phyloP scores from a whole-genome alignment of 1,284 basidiomycete genomes.

The Ustanciosporium gigantosporum region DNA sequence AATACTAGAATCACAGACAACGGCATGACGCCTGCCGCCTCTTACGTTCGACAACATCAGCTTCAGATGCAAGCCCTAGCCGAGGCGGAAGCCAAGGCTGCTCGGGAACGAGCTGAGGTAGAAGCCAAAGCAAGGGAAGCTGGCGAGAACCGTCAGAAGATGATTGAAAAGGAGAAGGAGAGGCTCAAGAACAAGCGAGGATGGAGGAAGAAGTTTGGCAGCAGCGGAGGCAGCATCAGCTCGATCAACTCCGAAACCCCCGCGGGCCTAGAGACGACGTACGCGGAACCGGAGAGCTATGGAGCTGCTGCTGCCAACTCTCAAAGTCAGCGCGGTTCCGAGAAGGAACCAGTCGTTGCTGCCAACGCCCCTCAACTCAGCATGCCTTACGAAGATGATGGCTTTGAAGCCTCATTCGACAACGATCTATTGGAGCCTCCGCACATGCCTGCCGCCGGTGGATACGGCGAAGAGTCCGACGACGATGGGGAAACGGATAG shows the following conservation, averaged over 20 bases:
- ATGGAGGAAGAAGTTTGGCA: slow-evolving; percentile 62
- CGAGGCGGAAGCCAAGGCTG: slow-evolving; percentile 60
- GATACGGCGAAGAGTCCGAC: slow-evolving; percentile 57
- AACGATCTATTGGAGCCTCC: slow-evolving; percentile 80
- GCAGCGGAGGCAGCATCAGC: slow-evolving; percentile 34
- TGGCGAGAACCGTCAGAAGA: slow-evolving; percentile 62
- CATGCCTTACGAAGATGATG: slow-evolving; percentile 62
- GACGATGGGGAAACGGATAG: slow-evolving; percentile 66
- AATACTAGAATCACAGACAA: slow-evolving; percentile 68
- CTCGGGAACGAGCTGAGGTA: slow-evolving; percentile 67
- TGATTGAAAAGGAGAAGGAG: slow-evolving; percentile 62
- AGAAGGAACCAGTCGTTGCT: slow-evolving; percentile 15
- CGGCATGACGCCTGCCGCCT: slow-evolving; percentile 88
- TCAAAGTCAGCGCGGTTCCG: not conserved
- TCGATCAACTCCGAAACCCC: slow-evolving; percentile 34
- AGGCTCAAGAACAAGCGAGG: slow-evolving; percentile 58
- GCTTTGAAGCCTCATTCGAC: slow-evolving; percentile 68
- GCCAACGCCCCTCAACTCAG: slow-evolving; percentile 21
- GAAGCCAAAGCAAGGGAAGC: slow-evolving; percentile 63
- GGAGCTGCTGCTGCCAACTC: not conserved
- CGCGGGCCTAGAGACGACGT: slow-evolving; percentile 47
- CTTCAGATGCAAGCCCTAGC: slow-evolving; percentile 68
- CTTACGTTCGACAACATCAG: slow-evolving; percentile 81
- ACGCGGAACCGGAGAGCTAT: slow-evolving; percentile 19
- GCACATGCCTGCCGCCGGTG: slow-evolving; percentile 64